Percentiles rank a stretch among this genome's conserved stretches.
These are phyloP conservation scores for Poa pratensis DNA, from an alignment of 176 grass and related monocot species.

Conservation along the genomic window DNA sequence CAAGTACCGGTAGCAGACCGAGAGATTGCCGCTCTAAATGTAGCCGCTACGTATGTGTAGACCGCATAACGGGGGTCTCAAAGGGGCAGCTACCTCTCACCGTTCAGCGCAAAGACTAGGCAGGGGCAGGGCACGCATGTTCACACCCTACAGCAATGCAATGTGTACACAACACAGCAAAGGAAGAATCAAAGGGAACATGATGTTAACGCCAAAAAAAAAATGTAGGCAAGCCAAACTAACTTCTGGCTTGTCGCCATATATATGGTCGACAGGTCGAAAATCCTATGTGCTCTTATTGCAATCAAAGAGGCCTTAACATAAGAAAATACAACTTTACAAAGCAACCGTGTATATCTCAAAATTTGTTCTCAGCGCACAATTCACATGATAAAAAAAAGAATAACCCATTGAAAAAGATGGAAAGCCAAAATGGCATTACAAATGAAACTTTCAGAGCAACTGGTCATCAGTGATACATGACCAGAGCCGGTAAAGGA, in stretches of 20 bases:
- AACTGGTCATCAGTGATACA: neutral
- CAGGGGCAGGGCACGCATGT: no score
- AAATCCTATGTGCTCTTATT: neutral
- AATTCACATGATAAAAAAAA: conserved; percentile 1
- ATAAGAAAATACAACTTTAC: neutral
- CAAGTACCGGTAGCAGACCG: no score
- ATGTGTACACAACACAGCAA: neutral
- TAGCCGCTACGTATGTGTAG: no score
- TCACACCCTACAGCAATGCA: no score
- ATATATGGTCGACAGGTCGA: neutral
- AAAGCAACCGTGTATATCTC: neutral
- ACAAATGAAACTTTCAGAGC: conserved; percentile 12
- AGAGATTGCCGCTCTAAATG: no score
- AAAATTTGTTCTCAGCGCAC: conserved; percentile 1
- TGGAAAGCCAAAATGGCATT: conserved; percentile 11
- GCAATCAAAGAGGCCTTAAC: neutral
- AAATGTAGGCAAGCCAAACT: neutral
- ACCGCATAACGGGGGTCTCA: neutral
- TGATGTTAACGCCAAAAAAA: neutral
- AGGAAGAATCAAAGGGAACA: neutral
- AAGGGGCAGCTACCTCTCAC: no score
- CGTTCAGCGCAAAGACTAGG: no score
- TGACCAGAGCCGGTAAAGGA: neutral
- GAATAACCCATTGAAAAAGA: neutral
- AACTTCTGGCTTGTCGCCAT: neutral